These are phyloP conservation scores for Dendrobium officinale DNA, from an alignment of 106 monocot genomes.

Conservation along the genomic window DNA sequence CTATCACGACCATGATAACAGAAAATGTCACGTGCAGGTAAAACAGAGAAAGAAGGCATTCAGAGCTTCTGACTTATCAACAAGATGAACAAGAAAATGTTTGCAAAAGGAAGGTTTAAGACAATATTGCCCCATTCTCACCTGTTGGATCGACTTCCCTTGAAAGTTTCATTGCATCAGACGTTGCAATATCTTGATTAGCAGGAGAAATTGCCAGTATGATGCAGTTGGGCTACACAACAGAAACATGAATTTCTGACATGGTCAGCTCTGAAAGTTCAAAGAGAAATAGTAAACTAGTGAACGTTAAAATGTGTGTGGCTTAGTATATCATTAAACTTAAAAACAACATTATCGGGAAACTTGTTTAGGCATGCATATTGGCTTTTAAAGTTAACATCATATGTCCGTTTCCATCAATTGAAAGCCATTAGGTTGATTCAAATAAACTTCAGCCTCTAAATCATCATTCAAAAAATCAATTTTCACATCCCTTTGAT, in stretches of 20 bases:
- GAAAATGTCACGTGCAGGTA: neutral
- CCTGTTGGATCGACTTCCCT: constrained; percentile 82
- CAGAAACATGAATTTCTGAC: neutral
- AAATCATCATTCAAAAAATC: neutral
- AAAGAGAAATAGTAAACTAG: neutral
- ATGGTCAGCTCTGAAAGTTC: neutral
- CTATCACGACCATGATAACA: constrained; percentile 13
- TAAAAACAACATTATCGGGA: neutral
- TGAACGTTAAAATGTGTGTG: neutral
- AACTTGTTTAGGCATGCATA: neutral
- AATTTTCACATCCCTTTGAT: neutral
- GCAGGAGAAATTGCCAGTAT: constrained; percentile 81
- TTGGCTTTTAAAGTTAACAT: neutral
- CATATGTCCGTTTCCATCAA: neutral
- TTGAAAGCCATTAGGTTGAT: neutral
- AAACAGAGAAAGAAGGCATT: neutral
- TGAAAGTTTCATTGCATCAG: constrained; percentile 75
- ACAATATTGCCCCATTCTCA: constrained; percentile 4
- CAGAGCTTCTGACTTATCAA: neutral
- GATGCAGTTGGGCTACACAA: constrained; percentile 60
- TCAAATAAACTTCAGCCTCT: neutral
- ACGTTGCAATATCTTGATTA: constrained; percentile 89
- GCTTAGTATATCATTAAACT: neutral
- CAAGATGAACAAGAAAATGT: neutral
- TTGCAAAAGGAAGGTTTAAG: neutral